These are phyloP conservation scores for Pseudozyma sp. DNA, from an alignment of 1,284 basidiomycete genomes.

Conservation along the genomic window DNA sequence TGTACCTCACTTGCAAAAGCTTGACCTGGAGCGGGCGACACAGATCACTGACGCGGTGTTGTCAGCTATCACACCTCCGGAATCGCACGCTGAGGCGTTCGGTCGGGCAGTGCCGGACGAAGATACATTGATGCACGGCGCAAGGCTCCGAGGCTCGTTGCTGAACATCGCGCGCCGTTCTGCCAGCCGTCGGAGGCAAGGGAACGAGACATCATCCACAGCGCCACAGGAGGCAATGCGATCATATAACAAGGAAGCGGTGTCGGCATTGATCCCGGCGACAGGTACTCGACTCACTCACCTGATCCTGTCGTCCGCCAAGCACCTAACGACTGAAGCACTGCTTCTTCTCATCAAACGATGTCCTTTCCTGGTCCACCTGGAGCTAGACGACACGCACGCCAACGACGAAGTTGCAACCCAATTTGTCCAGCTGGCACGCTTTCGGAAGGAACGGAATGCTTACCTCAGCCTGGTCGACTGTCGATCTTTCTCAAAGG, in stretches of 20 bases:
- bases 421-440: conserved; percentile 51
- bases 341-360: conserved; percentile 48
- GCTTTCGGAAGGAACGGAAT: conserved; percentile 39
- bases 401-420: conserved; percentile 44
- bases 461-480: conserved; percentile 56
- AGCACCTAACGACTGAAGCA: conserved; percentile 28
- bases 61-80: conserved; percentile 75
- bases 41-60: conserved; percentile 82
- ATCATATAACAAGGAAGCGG: conserved; percentile 30
- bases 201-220: conserved; percentile 14
- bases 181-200: conserved; percentile 34
- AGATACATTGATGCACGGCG: conserved; percentile 25
- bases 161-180: conserved; percentile 30
- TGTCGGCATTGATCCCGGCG: conserved; percentile 39
- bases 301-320: conserved; percentile 75
- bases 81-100: conserved; percentile 43
- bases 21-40: conserved; percentile 86
- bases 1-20: conserved; percentile 77
- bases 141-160: conserved; percentile 28
- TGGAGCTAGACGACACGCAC: conserved; percentile 58
- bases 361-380: conserved; percentile 49
- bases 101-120: conserved; percentile 31
- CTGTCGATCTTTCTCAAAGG: conserved; percentile 48
- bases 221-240: conserved; percentile 19
- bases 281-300: conserved; percentile 79